Evolutionary conservation across 305 asterid genomes (phyloP).

Genomic region (Lippia alba): DNA sequence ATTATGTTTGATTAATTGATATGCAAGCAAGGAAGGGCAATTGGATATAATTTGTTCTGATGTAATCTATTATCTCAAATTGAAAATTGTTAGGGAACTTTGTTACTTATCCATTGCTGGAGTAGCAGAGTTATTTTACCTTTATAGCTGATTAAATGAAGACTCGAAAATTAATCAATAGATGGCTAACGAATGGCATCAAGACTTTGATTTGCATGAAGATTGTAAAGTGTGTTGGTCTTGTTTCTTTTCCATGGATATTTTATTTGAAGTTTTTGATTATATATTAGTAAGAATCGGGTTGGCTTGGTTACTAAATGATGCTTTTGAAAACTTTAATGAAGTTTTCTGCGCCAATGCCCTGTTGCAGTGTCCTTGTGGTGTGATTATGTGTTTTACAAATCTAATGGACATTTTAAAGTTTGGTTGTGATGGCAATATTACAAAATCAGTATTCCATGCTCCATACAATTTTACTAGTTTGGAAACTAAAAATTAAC

Average conservation of each 20-base stretch:
- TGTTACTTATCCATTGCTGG: neutral
- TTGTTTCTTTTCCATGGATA: too few species aligned
- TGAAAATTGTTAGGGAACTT: constrained; percentile 8
- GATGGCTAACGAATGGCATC: too few species aligned
- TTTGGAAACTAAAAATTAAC: neutral
- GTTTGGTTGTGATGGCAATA: neutral
- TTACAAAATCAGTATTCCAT: neutral
- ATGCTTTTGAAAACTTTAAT: too few species aligned
- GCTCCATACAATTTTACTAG: neutral
- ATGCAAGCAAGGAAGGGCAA: neutral
- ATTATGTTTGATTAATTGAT: neutral
- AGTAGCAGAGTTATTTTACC: neutral
- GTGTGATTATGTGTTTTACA: neutral
- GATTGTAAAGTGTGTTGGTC: too few species aligned
- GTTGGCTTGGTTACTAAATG: too few species aligned
- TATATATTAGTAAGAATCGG: too few species aligned
- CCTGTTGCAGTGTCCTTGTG: neutral
- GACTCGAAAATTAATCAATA: too few species aligned
- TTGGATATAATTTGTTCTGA: neutral
- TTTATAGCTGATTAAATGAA: neutral
- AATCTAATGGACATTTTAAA: neutral
- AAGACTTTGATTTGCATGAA: too few species aligned
- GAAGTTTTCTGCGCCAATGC: too few species aligned
- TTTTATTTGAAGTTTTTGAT: too few species aligned
- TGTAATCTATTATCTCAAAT: neutral